Evolutionary conservation across 192 early-diverging fungal species (phyloP).

Genomic region (Gamsiella multidivaricata): DNA sequence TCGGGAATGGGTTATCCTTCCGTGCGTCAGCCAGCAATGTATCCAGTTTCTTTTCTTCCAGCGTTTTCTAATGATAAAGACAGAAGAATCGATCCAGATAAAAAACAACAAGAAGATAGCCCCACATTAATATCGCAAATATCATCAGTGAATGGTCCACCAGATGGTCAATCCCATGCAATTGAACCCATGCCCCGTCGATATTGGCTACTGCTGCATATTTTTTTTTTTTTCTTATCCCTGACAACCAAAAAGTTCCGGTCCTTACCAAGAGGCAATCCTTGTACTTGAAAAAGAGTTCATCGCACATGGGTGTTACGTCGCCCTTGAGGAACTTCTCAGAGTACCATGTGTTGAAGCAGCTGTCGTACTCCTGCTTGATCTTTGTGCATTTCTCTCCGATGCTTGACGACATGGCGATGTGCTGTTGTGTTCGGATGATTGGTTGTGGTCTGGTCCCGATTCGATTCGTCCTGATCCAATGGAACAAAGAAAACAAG

Average conservation of each 20-base stretch:
- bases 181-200: too few relatives aligned
- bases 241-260: too few relatives aligned
- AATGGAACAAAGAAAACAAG: too few relatives aligned
- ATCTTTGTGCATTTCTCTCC: constrained; percentile 80
- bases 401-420: constrained; percentile 70
- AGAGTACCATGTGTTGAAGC: constrained; percentile 97
- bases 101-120: too few relatives aligned
- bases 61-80: constrained; percentile 62
- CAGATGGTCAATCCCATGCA: too few relatives aligned
- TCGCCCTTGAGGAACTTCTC: constrained; percentile 94
- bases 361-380: constrained; percentile 89
- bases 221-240: neutral
- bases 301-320: constrained; percentile 80
- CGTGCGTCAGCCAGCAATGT: constrained; percentile 86
- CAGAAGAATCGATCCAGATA: too few relatives aligned
- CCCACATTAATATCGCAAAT: too few relatives aligned
- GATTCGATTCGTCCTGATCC: too few relatives aligned
- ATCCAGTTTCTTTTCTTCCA: constrained; percentile 88
- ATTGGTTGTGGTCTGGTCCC: neutral
- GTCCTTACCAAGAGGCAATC: constrained; percentile 81
- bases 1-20: constrained; percentile 76
- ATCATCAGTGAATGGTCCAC: too few relatives aligned
- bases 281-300: constrained; percentile 85
- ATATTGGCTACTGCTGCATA: too few relatives aligned
- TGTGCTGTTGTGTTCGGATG: neutral